Evolutionary conservation across 1,139 yeast species (phyloP), one percentile per base, ranked within the genome.

Genomic region (Zygosaccharomyces sapae): DNA sequence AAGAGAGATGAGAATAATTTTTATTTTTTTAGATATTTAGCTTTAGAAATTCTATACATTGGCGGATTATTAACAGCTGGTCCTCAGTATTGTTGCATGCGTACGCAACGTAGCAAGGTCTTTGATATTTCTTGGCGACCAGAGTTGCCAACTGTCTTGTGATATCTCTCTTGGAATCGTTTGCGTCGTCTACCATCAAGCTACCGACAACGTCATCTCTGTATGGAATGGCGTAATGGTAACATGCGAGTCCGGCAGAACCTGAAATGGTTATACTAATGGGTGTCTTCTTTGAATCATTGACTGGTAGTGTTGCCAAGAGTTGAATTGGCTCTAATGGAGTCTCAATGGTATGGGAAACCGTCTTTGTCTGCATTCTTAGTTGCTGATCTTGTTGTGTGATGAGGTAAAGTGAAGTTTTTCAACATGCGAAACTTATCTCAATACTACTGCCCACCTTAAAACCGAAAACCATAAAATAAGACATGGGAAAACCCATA

Each of bases 401-500:
- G 31, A 27, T 27, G 31, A 27, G 31, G 31, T 27, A 16, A 27
- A 27, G n/a, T 27, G 31, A 27, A 27, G 12, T 27, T 27, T 27
- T 27, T 27, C 31, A 27, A 27, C 31, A 27, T 12, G n/a, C 27
- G 27, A 16, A n/a, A n/a, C n/a, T n/a, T n/a, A n/a, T n/a, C n/a
- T n/a, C n/a, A n/a, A n/a, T n/a, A n/a, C n/a, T n/a, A n/a, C n/a
- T n/a, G n/a, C n/a, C n/a, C n/a, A n/a, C n/a, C n/a, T n/a, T n/a
- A n/a, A n/a, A n/a, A n/a, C n/a, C n/a, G n/a, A n/a, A n/a, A n/a
- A n/a, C n/a, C n/a, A n/a, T n/a, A n/a, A n/a, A 27, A 27, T 10
- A 27, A 27, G n/a, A 27, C 24, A 44, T 49, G 48, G 12, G 44
- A 29, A 56, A 52, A 33, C 76, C 77, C 13, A 70, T 84, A 1